These are phyloP conservation scores for Cornus kousa DNA, from an alignment of 148 eudicot species.

Conservation along the genomic window DNA sequence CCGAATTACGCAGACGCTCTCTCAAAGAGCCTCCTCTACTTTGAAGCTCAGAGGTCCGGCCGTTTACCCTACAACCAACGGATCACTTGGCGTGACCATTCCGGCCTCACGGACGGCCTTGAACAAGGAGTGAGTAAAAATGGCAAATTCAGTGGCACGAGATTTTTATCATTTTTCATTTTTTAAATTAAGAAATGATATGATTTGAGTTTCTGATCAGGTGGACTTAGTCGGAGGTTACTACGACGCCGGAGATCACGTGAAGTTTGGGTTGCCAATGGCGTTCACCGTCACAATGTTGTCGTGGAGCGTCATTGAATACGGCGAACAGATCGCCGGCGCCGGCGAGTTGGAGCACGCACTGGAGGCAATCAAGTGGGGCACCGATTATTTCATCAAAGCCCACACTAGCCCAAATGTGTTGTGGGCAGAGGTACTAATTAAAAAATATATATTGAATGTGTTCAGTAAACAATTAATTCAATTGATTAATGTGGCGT, in stretches of 20 bases:
- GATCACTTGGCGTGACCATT: conserved; percentile 65
- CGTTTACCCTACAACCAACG: conserved; percentile 72
- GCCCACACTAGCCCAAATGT: conserved; percentile 39
- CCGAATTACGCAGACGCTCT: conserved; percentile 53
- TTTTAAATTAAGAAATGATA: too few relatives aligned
- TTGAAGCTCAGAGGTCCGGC: conserved; percentile 77
- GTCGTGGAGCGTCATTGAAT: conserved; percentile 38
- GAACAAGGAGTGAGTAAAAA: conserved; percentile 51
- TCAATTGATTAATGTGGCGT: background rate
- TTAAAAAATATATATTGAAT: background rate
- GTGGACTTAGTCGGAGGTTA: conserved; percentile 62
- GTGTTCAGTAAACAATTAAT: too few relatives aligned
- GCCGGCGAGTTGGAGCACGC: conserved; percentile 35
- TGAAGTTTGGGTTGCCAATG: conserved; percentile 42
- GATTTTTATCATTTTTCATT: background rate
- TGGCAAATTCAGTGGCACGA: too few relatives aligned
- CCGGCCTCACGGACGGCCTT: conserved; percentile 74
- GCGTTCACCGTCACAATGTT: conserved; percentile 43
- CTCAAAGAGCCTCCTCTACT: conserved; percentile 60
- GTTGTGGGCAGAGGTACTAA: conserved; percentile 35
- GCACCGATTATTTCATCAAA: conserved; percentile 43
- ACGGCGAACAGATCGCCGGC: conserved; percentile 19
- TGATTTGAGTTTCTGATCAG: conserved; percentile 23
- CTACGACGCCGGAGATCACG: conserved; percentile 44
- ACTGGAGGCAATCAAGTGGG: conserved; percentile 42